These are phyloP conservation scores for Coemansia brasiliensis DNA, from an alignment of 192 early-diverging fungal genomes.

Conservation along the genomic window DNA sequence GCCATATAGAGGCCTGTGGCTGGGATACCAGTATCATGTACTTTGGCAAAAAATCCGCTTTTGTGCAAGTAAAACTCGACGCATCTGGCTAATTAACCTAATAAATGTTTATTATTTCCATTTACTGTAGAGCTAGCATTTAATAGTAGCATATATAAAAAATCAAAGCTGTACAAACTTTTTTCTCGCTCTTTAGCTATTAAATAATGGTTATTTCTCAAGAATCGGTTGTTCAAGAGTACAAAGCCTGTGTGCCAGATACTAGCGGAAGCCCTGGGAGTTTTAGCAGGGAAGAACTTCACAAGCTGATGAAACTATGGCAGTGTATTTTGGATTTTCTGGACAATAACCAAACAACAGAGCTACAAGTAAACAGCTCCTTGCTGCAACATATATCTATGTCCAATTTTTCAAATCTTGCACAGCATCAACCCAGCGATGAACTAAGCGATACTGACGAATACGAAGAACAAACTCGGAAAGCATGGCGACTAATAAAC, in stretches of 20 bases:
- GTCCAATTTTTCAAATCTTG: neutral
- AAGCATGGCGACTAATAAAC: constrained; percentile 42
- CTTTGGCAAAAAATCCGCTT: constrained; percentile 21
- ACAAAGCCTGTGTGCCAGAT: constrained; percentile 16
- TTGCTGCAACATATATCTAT: constrained; percentile 13
- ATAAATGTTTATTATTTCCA: too few species aligned
- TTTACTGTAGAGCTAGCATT: too few species aligned
- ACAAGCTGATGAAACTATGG: constrained; percentile 39
- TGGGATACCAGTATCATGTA: constrained; percentile 40
- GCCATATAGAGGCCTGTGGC: constrained; percentile 14
- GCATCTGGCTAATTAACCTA: neutral
- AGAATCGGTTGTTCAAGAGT: constrained; percentile 37
- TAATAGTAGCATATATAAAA: neutral
- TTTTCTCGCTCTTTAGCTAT: constrained; percentile 1
- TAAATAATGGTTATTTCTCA: constrained; percentile 51
- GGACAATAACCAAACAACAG: constrained; percentile 17
- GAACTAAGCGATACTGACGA: constrained; percentile 12
- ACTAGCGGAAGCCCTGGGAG: constrained; percentile 19
- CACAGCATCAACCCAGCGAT: constrained; percentile 7
- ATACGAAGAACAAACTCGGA: constrained; percentile 17
- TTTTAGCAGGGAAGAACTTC: constrained; percentile 31
- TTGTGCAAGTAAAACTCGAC: constrained; percentile 10
- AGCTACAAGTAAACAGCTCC: constrained; percentile 28
- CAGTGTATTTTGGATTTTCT: constrained; percentile 26
- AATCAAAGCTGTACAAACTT: neutral